Conservation (phyloP, 257 asterid genomes). For the Solanum neorickii region DNA sequence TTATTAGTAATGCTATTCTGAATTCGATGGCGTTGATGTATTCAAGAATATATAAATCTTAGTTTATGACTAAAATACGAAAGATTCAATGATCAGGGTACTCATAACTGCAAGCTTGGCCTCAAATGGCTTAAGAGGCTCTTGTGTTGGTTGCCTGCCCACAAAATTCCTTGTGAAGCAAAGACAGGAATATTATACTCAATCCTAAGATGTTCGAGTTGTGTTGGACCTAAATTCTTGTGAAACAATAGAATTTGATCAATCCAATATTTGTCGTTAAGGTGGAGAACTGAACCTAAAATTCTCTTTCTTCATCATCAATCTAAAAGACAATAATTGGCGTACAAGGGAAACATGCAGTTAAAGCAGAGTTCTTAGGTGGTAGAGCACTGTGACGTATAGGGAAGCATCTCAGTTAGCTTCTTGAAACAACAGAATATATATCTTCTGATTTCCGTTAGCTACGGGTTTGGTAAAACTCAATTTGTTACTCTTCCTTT, state of each 20-base stretch:
- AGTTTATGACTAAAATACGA: background rate
- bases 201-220: background rate
- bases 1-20: background rate
- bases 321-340: constrained; percentile 4
- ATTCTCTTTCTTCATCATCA: background rate
- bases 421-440: background rate
- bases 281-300: background rate
- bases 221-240: background rate
- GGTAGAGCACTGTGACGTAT: background rate
- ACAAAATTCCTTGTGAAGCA: background rate
- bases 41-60: background rate
- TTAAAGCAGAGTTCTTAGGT: constrained; percentile 10
- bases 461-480: background rate
- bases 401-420: background rate
- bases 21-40: background rate
- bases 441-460: background rate
- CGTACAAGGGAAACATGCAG: constrained; percentile 26
- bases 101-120: background rate
- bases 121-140: background rate
- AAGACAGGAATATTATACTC: background rate
- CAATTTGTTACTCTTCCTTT: background rate
- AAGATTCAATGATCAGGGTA: background rate
- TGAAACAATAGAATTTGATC: background rate
- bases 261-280: background rate
- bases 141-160: background rate